Percentiles rank a stretch among this genome's conserved stretches.
phyloP scores from a whole-genome alignment of 148 eudicot species.

The Vaccinium macrocarpon region DNA sequence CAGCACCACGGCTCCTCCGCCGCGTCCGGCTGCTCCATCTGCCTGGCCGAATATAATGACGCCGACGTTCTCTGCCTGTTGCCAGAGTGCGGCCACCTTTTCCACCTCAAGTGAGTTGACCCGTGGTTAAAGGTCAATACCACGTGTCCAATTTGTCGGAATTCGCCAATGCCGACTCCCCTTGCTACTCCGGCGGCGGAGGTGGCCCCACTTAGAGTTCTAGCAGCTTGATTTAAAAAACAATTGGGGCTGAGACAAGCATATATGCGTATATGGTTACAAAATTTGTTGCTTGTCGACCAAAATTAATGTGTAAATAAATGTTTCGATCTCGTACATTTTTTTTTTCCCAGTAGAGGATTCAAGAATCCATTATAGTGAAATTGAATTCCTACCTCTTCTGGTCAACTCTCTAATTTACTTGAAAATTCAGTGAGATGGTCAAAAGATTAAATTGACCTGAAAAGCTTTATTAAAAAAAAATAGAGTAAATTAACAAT shows the following conservation, averaged over 20 bases:
- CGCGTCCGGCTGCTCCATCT: conserved; percentile 31
- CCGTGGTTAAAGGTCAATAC: conserved; percentile 37
- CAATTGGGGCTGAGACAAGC: no score
- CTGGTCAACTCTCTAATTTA: not conserved
- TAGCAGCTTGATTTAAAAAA: not conserved
- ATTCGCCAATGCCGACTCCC: conserved; percentile 32
- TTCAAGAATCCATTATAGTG: no score
- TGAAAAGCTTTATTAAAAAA: no score
- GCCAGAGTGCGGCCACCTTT: conserved; percentile 46
- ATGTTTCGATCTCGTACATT: no score
- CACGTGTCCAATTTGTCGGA: conserved; percentile 51
- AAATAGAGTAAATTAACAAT: no score
- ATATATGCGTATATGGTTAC: no score
- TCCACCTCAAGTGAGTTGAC: conserved; percentile 47
- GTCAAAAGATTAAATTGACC: not conserved
- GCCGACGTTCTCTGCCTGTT: conserved; percentile 35
- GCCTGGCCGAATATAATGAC: conserved; percentile 45
- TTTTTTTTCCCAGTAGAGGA: no score
- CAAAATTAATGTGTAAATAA: no score
- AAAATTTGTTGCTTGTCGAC: no score
- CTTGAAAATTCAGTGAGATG: not conserved
- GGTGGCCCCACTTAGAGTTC: not conserved
- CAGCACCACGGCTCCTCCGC: not conserved
- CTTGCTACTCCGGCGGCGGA: not conserved
- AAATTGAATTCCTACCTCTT: not conserved